Conservation (phyloP, 441 rosid species). For the Croton setiger region DNA sequence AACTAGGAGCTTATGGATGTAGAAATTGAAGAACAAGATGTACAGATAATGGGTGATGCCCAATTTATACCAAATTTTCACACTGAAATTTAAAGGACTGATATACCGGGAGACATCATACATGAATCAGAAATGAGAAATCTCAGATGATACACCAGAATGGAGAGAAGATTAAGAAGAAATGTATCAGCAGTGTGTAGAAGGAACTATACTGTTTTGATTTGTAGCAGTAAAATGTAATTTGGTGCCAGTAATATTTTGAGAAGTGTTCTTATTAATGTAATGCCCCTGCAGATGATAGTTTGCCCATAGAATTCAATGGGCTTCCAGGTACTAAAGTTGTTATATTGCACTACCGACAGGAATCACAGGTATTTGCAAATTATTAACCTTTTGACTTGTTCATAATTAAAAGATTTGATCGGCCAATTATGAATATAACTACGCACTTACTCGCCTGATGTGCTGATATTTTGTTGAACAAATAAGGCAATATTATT, state of each 20-base stretch:
- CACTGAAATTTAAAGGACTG: constrained; percentile 14
- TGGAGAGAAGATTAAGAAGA: not conserved
- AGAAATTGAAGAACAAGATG: constrained; percentile 24
- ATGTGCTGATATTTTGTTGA: no score
- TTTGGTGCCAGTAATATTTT: not conserved
- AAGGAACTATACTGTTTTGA: not conserved
- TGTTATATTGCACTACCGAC: not conserved
- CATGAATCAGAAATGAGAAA: constrained; percentile 11
- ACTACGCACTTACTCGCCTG: no score
- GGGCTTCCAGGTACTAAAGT: not conserved
- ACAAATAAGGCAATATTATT: no score
- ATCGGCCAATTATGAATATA: no score
- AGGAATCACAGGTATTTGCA: no score
- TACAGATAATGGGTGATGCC: constrained; percentile 26
- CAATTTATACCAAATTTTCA: not conserved
- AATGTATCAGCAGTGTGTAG: not conserved
- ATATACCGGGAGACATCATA: constrained; percentile 10
- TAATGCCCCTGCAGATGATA: not conserved
- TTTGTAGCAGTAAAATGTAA: not conserved
- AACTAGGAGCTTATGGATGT: constrained; percentile 9
- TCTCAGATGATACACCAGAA: constrained; percentile 5
- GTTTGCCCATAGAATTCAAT: not conserved
- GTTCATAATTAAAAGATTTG: no score
- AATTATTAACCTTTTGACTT: not conserved
- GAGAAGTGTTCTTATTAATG: not conserved